Evolutionary conservation across 768 basidiomycete genomes (phyloP).

Genomic region (Tremella mesenterica): DNA sequence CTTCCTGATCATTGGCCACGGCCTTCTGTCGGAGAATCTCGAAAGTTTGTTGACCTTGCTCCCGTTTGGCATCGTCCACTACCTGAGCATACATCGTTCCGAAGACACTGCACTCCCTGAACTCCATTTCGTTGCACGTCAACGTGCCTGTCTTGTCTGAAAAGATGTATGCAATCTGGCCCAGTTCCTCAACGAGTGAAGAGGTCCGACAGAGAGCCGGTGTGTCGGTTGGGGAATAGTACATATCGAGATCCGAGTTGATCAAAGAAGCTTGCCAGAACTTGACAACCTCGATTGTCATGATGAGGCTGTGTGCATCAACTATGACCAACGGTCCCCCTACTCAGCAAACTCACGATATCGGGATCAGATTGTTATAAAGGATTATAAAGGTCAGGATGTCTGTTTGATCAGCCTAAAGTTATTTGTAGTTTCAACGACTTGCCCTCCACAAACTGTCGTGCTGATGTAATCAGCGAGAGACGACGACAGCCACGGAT

Average conservation of each 20-base stretch:
- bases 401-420: slow-evolving; percentile 59
- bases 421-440: not conserved
- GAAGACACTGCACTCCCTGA: slow-evolving; percentile 76
- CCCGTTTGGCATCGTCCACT: slow-evolving; percentile 76
- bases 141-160: slow-evolving; percentile 58
- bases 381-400: slow-evolving; percentile 96
- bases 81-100: slow-evolving; percentile 82
- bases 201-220: slow-evolving; percentile 97
- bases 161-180: slow-evolving; percentile 60
- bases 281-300: slow-evolving; percentile 99
- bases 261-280: slow-evolving; percentile 95
- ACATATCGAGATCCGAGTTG: slow-evolving; percentile 98
- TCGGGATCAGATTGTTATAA: slow-evolving; percentile 98
- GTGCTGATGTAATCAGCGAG: slow-evolving; percentile 4
- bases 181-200: slow-evolving; percentile 93
- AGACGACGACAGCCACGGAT: slow-evolving; percentile 45
- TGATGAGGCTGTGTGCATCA: slow-evolving; percentile 57
- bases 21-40: slow-evolving; percentile 53
- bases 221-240: slow-evolving; percentile 87
- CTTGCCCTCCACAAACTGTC: slow-evolving; percentile 17
- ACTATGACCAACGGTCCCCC: too few relatives aligned
- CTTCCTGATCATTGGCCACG: slow-evolving; percentile 44
- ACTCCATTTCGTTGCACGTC: slow-evolving; percentile 98
- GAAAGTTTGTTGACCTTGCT: slow-evolving; percentile 74
- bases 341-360: slow-evolving; percentile 52